These are phyloP conservation scores for Lactarius deliciosus DNA, from an alignment of 768 basidiomycete species.

Conservation along the genomic window DNA sequence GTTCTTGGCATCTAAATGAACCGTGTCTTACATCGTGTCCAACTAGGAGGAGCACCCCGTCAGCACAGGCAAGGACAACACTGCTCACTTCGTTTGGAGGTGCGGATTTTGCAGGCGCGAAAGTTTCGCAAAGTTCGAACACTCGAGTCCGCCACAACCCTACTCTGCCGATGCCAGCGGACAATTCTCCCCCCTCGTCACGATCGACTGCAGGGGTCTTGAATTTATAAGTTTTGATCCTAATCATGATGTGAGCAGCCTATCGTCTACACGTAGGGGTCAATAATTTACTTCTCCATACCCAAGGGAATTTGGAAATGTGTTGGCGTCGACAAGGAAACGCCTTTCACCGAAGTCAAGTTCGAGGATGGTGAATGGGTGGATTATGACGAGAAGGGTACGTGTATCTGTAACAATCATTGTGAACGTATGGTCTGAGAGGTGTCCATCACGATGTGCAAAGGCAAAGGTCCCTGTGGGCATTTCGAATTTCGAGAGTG, in stretches of 20 bases:
- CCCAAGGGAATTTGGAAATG: slow-evolving; percentile 80
- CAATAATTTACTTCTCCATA: slow-evolving; percentile 8
- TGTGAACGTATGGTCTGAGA: background rate
- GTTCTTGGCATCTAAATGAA: background rate
- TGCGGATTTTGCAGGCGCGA: slow-evolving; percentile 79
- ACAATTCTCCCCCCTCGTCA: slow-evolving; percentile 62
- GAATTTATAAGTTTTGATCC: slow-evolving; percentile 82
- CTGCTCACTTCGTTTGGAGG: slow-evolving; percentile 79
- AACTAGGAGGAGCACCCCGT: slow-evolving; percentile 63
- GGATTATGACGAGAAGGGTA: slow-evolving; percentile 93
- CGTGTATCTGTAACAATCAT: slow-evolving; percentile 13
- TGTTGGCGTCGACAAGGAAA: slow-evolving; percentile 55
- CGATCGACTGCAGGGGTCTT: slow-evolving; percentile 82
- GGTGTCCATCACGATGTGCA: background rate
- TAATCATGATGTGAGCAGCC: slow-evolving; percentile 42
- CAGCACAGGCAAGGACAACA: slow-evolving; percentile 63
- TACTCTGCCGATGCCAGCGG: slow-evolving; percentile 62
- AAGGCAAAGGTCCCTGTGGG: slow-evolving; percentile 66
- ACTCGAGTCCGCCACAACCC: slow-evolving; percentile 46
- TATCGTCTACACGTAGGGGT: background rate
- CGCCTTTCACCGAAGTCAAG: slow-evolving; percentile 64
- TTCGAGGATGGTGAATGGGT: slow-evolving; percentile 71
- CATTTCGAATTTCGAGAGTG: slow-evolving; percentile 62
- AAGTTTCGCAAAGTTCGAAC: slow-evolving; percentile 77
- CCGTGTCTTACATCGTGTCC: slow-evolving; percentile 1